A percentile compares a stretch with the other conserved stretches of the same genome.
Evolutionary conservation across 148 eudicot genomes (phyloP).

Genomic region (Silene latifolia): DNA sequence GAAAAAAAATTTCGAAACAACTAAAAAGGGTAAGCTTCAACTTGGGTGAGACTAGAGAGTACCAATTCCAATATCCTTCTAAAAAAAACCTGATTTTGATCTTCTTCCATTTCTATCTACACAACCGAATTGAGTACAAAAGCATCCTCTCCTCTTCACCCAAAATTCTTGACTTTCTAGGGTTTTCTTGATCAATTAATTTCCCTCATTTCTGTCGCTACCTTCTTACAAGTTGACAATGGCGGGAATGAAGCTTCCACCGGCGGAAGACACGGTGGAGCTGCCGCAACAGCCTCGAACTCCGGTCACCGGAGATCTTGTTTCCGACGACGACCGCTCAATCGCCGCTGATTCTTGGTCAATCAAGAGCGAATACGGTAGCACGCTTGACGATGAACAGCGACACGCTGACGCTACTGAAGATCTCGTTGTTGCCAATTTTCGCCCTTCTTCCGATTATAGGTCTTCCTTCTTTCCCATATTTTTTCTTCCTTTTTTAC

Average conservation of each 20-base stretch:
- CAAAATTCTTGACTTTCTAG: background rate
- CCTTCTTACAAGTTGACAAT: constrained; percentile 18
- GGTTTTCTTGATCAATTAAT: background rate
- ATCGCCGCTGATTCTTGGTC: constrained; percentile 98
- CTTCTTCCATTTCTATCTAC: background rate
- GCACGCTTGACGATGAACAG: constrained; percentile 91
- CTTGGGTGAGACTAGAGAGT: background rate
- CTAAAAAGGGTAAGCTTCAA: no score
- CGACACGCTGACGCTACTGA: constrained; percentile 97
- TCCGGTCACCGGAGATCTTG: constrained; percentile 55
- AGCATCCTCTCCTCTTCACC: background rate
- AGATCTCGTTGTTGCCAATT: constrained; percentile 70
- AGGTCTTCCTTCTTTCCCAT: constrained; percentile 34
- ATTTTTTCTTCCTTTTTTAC: background rate
- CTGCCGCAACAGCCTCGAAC: constrained; percentile 55
- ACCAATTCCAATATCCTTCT: background rate
- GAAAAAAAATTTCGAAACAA: no score
- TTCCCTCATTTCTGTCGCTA: no score
- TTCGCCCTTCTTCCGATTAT: constrained; percentile 73
- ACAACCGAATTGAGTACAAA: background rate
- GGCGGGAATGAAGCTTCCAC: constrained; percentile 79
- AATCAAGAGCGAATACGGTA: constrained; percentile 94
- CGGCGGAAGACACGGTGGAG: constrained; percentile 43
- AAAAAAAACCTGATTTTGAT: background rate
- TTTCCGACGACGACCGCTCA: constrained; percentile 98